Percentiles rank a stretch among this genome's conserved stretches.
These are phyloP conservation scores for Ophiognomonia clavigignenti-juglandacearum DNA, from an alignment of 2,329 filamentous ascomycete species.

Conservation along the genomic window DNA sequence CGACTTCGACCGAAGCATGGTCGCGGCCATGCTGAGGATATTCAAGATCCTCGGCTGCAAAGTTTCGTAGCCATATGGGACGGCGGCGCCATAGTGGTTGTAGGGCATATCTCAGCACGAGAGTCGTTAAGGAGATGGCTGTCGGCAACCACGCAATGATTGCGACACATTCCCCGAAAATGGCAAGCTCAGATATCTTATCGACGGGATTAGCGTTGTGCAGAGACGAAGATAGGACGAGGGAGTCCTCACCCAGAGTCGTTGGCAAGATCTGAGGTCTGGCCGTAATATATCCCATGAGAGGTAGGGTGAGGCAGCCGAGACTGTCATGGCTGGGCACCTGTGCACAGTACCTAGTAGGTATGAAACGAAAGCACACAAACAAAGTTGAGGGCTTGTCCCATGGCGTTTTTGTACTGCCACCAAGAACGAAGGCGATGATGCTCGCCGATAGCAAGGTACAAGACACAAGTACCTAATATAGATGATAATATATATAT, in stretches of 20 bases:
- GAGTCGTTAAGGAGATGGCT: conserved; percentile 24
- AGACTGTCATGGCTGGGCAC: no score
- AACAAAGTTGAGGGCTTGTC: no score
- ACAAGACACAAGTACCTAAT: no score
- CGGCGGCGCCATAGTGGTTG: conserved; percentile 27
- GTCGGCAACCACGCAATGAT: conserved; percentile 27
- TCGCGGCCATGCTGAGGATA: conserved; percentile 5
- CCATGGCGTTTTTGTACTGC: no score
- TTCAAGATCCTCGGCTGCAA: conserved; percentile 24
- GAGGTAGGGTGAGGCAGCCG: conserved; percentile 6
- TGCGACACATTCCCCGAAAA: conserved; percentile 27
- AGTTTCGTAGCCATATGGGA: conserved; percentile 29
- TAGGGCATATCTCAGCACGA: conserved; percentile 27
- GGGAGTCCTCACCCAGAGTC: conserved; percentile 11
- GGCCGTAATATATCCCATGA: conserved; percentile 14
- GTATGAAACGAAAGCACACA: no score
- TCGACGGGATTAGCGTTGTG: conserved; percentile 7
- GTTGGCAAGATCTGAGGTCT: conserved; percentile 14
- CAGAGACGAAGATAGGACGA: background rate
- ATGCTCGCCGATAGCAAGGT: no score
- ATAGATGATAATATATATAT: no score
- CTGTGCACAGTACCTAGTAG: no score
- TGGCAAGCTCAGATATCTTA: conserved; percentile 15
- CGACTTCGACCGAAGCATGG: conserved; percentile 6
- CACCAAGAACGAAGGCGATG: no score